phyloP scores from a whole-genome alignment of 1,284 basidiomycete genomes.

The Trichosporon asahii region DNA sequence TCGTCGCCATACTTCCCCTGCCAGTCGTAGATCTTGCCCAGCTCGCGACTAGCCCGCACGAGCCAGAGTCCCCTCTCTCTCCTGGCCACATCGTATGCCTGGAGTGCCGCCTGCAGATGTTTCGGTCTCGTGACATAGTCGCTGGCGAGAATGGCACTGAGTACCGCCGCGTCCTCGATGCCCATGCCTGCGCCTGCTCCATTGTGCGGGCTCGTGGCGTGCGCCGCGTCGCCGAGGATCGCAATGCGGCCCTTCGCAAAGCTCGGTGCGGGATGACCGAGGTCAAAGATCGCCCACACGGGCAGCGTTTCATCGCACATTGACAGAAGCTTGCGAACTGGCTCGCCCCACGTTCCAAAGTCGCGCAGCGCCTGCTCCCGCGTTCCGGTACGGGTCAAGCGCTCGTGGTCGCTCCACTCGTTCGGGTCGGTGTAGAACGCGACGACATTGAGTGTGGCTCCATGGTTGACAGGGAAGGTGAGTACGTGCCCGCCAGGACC shows the following conservation, averaged over 20 bases:
- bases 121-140: background rate
- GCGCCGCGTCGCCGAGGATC: conserved; percentile 25
- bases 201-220: conserved; percentile 28
- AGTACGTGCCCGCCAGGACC: conserved; percentile 25
- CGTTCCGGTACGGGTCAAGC: conserved; percentile 19
- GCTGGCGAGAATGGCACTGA: conserved; percentile 18
- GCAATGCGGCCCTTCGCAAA: conserved; percentile 19
- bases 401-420: conserved; percentile 19
- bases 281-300: conserved; percentile 28
- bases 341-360: conserved; percentile 18
- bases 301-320: conserved; percentile 23
- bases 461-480: conserved; percentile 26
- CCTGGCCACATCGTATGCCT: conserved; percentile 20
- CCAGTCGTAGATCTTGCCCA: conserved; percentile 27
- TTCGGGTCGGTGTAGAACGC: conserved; percentile 19
- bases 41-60: conserved; percentile 18
- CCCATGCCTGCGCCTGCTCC: conserved; percentile 29
- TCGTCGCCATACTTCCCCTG: conserved; percentile 19
- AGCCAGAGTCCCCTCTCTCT: conserved; percentile 25
- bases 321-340: conserved; percentile 15
- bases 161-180: conserved; percentile 25
- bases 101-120: conserved; percentile 11
- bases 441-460: conserved; percentile 27
- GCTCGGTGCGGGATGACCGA: conserved; percentile 16
- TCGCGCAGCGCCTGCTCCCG: conserved; percentile 18